Conservation (phyloP, 2,329 filamentous ascomycete species). For the Xylaria sp. region DNA sequence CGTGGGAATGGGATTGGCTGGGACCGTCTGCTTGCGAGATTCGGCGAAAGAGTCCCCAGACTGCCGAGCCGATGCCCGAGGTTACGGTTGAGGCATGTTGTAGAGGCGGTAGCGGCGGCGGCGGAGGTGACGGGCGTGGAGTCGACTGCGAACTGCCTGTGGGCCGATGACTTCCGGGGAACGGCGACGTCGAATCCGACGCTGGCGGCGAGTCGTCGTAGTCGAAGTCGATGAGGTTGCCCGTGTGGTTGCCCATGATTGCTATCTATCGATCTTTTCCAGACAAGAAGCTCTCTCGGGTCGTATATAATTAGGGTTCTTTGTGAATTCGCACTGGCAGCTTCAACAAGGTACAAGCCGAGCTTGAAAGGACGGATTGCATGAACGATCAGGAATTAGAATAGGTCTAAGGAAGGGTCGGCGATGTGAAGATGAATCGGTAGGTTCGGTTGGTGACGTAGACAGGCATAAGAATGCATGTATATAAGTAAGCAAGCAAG, state of each 20-base stretch:
- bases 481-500: background rate
- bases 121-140: background rate
- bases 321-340: too few relatives aligned
- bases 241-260: slow-evolving; percentile 24
- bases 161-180: slow-evolving; percentile 10
- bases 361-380: background rate
- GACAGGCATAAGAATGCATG: background rate
- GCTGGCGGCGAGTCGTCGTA: slow-evolving; percentile 24
- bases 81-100: slow-evolving; percentile 10
- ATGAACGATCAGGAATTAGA: background rate
- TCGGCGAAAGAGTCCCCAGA: slow-evolving; percentile 59
- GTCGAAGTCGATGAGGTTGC: slow-evolving; percentile 30
- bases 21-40: slow-evolving; percentile 48
- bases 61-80: slow-evolving; percentile 29
- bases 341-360: background rate
- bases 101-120: slow-evolving; percentile 12
- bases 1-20: slow-evolving; percentile 20
- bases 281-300: background rate
- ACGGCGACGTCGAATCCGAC: slow-evolving; percentile 25
- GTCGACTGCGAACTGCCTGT: slow-evolving; percentile 2
- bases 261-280: background rate
- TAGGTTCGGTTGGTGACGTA: slow-evolving; percentile 14
- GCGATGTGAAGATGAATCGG: background rate
- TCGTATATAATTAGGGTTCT: too few relatives aligned
- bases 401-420: background rate